phyloP scores from a whole-genome alignment of 345 rosid species.

The Murraya koenigii region DNA sequence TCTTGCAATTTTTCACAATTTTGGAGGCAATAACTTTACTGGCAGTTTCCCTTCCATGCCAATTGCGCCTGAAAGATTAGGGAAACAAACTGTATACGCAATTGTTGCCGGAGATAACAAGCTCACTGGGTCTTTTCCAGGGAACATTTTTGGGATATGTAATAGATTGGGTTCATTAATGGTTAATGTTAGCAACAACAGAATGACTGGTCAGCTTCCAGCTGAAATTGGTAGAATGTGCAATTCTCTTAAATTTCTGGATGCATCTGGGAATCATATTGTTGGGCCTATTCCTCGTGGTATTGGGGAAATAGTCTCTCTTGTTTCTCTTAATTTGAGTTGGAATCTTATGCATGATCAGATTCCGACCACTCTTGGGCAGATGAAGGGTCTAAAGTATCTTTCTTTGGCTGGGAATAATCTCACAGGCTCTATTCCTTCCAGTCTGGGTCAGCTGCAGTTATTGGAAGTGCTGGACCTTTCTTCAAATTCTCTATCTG shows the following conservation, averaged over 20 bases:
- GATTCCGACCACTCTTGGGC: constrained; percentile 41
- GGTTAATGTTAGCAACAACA: constrained; percentile 56
- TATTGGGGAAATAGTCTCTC: constrained; percentile 38
- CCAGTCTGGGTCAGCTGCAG: constrained; percentile 38
- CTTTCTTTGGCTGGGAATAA: constrained; percentile 60
- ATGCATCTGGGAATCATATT: constrained; percentile 53
- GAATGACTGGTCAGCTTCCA: constrained; percentile 45
- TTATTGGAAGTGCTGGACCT: constrained; percentile 52
- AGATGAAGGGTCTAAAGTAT: constrained; percentile 34
- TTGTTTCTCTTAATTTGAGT: constrained; percentile 50
- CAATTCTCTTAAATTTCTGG: constrained; percentile 46
- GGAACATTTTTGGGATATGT: constrained; percentile 44
- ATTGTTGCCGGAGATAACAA: constrained; percentile 55
- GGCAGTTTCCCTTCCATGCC: constrained; percentile 58
- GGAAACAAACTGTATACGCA: constrained; percentile 49
- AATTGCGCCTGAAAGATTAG: constrained; percentile 52
- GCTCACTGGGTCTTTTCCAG: constrained; percentile 51
- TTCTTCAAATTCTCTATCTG: constrained; percentile 56
- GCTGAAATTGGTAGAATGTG: constrained; percentile 40
- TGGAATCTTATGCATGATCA: constrained; percentile 46
- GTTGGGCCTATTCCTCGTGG: constrained; percentile 42
- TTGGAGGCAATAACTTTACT: constrained; percentile 68
- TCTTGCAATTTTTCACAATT: constrained; percentile 55
- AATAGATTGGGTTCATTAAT: constrained; percentile 32
- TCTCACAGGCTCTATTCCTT: constrained; percentile 49